Evolutionary conservation across 352 stramenopile genomes (phyloP), one percentile per base, ranked within the genome.

Genomic region (Phytophthora boehmeriae): DNA sequence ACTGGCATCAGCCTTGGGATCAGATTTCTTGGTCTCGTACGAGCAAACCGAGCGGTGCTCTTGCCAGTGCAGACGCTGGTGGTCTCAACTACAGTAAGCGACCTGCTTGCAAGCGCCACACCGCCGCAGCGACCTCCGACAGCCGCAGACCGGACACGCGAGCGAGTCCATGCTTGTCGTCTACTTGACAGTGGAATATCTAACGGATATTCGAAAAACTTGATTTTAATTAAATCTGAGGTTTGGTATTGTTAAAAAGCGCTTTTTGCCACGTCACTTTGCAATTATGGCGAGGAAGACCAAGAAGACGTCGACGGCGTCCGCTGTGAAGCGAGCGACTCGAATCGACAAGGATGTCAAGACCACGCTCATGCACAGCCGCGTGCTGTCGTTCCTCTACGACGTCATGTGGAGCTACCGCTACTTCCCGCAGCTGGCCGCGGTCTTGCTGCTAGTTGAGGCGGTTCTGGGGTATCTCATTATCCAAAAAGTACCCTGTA

Each of bases 371-470:
- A 67, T 77, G 59, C 78, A 89, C 39, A 91, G 82, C 49, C 73
- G 73, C 53, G 60, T 91, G 68, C 67, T 94, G 16, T 86, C 81
- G 34, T 75, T 89, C 44, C 72, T 91, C 46, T 93, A 94, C 57
- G 86, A 94, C 60, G 34, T 92, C 57, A 89, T 94, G 76, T 94
- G 86, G 83, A 95, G 86, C 68, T 95, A 95, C 70, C 83, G 86
- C 34, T 90, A 92, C 73, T 95, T 87, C 62, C 75, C 80, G 66
- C 76, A 80, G 30, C 61, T 92, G 6, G 86, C 84, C 23, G 65
- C 74, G 13, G 48, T 62, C 14, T 66, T 95, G 44, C 54, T 95
- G 53, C 56, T 91, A 9, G 52, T 55, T 0, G 86, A 95, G 43
- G 80, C 78, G 6, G 65, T 78, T 39, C 48, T 87, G 6, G 84